Evolutionary conservation across 2,329 filamentous ascomycete species (phyloP).

Genomic region (Biscogniauxia mediterranea): DNA sequence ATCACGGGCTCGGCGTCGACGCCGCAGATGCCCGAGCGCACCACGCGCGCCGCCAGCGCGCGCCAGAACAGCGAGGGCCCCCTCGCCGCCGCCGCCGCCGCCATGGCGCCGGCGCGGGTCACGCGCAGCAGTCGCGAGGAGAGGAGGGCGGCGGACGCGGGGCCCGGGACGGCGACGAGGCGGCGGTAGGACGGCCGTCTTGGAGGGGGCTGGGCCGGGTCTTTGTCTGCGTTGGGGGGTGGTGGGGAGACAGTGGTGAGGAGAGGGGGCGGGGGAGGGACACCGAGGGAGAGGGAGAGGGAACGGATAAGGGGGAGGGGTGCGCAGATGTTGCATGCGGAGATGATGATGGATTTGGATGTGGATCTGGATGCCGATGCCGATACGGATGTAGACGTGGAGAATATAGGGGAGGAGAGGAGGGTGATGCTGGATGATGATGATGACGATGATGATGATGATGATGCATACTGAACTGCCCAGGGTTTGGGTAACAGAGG

Average conservation of each 20-base stretch:
- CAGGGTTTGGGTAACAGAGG: too few relatives aligned
- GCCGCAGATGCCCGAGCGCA: conserved; percentile 3
- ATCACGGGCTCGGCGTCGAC: conserved; percentile 17
- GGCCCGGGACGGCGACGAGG: conserved; percentile 12
- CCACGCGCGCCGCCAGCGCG: conserved; percentile 15
- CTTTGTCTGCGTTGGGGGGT: neutral
- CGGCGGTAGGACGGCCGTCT: conserved; percentile 9
- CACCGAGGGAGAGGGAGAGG: neutral
- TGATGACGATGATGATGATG: too few relatives aligned
- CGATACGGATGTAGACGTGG: too few relatives aligned
- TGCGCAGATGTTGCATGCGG: neutral
- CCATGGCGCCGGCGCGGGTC: conserved; percentile 22
- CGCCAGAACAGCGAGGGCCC: conserved; percentile 18
- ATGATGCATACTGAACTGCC: too few relatives aligned
- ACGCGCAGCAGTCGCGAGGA: conserved; percentile 34
- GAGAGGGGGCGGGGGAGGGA: neutral
- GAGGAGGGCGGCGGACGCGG: conserved; percentile 23
- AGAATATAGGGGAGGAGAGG: neutral
- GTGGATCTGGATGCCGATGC: neutral
- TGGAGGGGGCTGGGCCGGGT: neutral
- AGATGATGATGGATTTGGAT: neutral
- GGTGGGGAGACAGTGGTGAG: too few relatives aligned
- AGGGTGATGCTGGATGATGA: neutral
- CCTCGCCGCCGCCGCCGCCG: conserved; percentile 16
- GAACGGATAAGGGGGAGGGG: neutral